Conservation (phyloP, 129 eudicot genomes). For the Flaveria bidentis region DNA sequence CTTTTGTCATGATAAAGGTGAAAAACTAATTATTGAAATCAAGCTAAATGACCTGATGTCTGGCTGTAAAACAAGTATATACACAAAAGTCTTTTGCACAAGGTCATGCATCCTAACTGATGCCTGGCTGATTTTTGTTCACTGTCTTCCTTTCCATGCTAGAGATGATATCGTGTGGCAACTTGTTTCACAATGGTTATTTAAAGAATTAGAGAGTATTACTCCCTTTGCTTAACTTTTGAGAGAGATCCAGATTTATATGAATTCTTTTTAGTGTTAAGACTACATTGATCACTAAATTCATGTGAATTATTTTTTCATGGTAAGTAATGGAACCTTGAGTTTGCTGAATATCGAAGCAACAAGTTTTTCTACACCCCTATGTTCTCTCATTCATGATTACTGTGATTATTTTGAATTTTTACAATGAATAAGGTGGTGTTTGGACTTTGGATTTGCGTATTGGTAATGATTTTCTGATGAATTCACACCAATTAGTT, state of each 20-base stretch:
- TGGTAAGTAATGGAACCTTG: no score
- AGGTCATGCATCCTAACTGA: neutral
- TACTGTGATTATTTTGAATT: no score
- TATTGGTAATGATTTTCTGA: no score
- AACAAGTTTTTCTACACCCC: no score
- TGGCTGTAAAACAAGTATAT: neutral
- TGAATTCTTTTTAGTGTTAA: no score
- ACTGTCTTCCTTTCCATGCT: neutral
- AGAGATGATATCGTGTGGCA: neutral
- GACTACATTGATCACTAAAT: no score
- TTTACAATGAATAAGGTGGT: no score
- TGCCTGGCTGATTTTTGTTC: neutral
- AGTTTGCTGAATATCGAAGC: no score
- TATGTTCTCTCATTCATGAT: no score
- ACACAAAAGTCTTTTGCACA: neutral
- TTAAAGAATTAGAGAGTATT: neutral
- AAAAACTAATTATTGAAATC: conserved; percentile 1
- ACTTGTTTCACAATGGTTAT: conserved; percentile 5
- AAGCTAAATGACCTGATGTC: neutral
- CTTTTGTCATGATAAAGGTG: conserved; percentile 18
- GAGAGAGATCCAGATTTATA: neutral
- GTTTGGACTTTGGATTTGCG: no score
- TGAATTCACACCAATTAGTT: no score
- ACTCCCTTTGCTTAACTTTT: conserved; percentile 4
- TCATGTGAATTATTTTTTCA: no score